Evolutionary conservation across 257 asterid genomes (phyloP), one percentile per base, ranked within the genome.

Genomic region (Solanum piurae): DNA sequence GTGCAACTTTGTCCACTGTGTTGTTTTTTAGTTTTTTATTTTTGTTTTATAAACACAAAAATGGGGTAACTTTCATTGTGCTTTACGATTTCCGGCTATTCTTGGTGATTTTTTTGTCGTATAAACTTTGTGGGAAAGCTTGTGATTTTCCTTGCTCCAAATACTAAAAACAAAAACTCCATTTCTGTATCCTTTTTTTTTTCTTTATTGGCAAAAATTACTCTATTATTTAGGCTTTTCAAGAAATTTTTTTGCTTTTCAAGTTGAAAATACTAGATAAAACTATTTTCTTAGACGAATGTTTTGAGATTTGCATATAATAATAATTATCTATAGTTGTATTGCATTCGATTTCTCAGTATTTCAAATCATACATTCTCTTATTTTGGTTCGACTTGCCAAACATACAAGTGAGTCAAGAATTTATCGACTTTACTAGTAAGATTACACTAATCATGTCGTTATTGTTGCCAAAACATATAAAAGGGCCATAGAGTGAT

Each of bases 401-500:
- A 60, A 23, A 23, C 14, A 23, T 5, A 62, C 0, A 5, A 23
- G 1, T 4, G 3, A 62, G 7, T 9, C 71, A 5, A 62, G 16
- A 9, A 12, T n/a, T 4, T 10, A 62, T n/a, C 16, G 1, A n/a
- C 3, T 62, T 2, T 8, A 10, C 5, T 62, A 0, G 4, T 62
- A 1, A 4, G 1, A 62, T 2, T 62, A n/a, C 31, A 23, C 2
- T 23, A 4, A 62, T 2, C 4, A n/a, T 5, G 16, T 23, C 0
- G 64, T 21, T 58, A 58, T 58, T 7, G 11, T 58, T 58, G 68
- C 27, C 27, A 3, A 58, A 58, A 21, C 68, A 58, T 58, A 68
- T 2, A 3, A 12, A 11, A 23, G 21, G 37, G 13, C 75, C 75
- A 68, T 12, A 6, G 74, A 27, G 72, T 64, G 11, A 13, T 68